Evolutionary conservation across 768 basidiomycete species (phyloP), one percentile per base, ranked within the genome.

Genomic region (Thelephora aurantiotincta): DNA sequence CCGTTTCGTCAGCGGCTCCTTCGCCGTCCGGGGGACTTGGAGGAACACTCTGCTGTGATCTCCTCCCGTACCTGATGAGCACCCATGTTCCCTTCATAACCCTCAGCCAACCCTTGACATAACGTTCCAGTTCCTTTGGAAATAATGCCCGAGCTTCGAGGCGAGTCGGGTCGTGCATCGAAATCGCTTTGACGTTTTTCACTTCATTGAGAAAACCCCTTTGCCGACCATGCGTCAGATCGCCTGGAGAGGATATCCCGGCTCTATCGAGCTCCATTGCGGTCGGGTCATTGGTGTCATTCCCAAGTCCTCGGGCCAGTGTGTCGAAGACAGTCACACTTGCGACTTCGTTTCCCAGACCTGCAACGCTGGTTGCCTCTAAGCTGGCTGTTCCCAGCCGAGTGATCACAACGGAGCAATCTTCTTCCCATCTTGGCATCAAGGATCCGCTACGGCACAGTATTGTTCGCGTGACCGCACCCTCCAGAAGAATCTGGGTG

Each of bases 281-380:
- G 46, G 52, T 44, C 30, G 53, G 51, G 18, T 44, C 50, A 42
- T 57, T 51, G 46, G 44, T 42, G 11, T 52, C 52, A 19, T 48
- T 16, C 20, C 51, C 51, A 14, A 45, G 22, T 11, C 20, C 18
- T 2, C 33, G 18, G 36, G 37, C 16, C 5, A 47, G 20, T 13
- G 47, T 35, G 37, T 45, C 35, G 38, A 55, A 35, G 35, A 57
- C 54, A 22, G 62, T 53, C 44, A 86, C 68, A 4, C 71, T 65
- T 6, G 76, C 75, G 11, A 86, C 77, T 60, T 88, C 83, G 54
- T 87, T 85, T 1, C 79, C 78, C 58, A 82, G 71, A 2, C 85
- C 85, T 19, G 75, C 69, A 9, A 82, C 67, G 42, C 76, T 78
- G 0, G 83, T 85, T 0, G 81, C 78, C 58, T 88, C 85, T 44